Percentiles rank a stretch among this genome's conserved stretches.
phyloP scores from a whole-genome alignment of 1,139 yeast genomes.

The Ashbya aceris region DNA sequence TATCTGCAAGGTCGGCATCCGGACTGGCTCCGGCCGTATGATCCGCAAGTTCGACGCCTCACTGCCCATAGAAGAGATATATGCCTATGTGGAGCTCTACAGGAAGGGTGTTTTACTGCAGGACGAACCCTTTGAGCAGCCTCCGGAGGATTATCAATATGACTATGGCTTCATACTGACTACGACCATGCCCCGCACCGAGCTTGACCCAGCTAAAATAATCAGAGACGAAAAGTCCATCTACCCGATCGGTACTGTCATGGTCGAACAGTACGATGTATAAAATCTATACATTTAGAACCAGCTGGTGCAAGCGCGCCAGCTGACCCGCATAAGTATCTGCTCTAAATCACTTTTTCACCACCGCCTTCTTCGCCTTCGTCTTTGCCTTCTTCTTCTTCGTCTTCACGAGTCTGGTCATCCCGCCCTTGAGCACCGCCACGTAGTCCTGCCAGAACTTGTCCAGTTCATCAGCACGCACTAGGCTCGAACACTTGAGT shows the following conservation, averaged over 20 bases:
- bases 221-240: slow-evolving; percentile 38
- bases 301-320: slow-evolving; percentile 1
- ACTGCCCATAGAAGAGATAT: slow-evolving; percentile 44
- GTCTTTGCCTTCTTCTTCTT: slow-evolving; percentile 49
- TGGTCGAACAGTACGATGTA: slow-evolving; percentile 34
- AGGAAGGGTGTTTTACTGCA: slow-evolving; percentile 25
- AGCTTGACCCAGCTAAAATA: slow-evolving; percentile 29
- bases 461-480: slow-evolving; percentile 46
- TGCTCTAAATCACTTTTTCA: background rate
- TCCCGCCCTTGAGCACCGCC: slow-evolving; percentile 52
- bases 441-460: slow-evolving; percentile 64
- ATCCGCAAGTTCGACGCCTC: slow-evolving; percentile 42
- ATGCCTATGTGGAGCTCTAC: slow-evolving; percentile 46
- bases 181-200: slow-evolving; percentile 50
- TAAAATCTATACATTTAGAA: background rate
- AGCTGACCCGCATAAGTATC: slow-evolving; percentile 4
- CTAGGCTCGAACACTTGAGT: slow-evolving; percentile 54
- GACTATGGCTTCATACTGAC: slow-evolving; percentile 38
- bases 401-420: slow-evolving; percentile 52
- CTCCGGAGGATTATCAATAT: slow-evolving; percentile 33
- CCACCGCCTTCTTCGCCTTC: slow-evolving; percentile 12
- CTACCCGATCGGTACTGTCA: slow-evolving; percentile 53
- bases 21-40: slow-evolving; percentile 39
- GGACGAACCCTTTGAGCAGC: slow-evolving; percentile 13
- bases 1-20: slow-evolving; percentile 49